Percentiles rank a stretch among this genome's conserved stretches.
Conservation (phyloP, 345 rosid genomes). For the Syzygium aqueum region DNA sequence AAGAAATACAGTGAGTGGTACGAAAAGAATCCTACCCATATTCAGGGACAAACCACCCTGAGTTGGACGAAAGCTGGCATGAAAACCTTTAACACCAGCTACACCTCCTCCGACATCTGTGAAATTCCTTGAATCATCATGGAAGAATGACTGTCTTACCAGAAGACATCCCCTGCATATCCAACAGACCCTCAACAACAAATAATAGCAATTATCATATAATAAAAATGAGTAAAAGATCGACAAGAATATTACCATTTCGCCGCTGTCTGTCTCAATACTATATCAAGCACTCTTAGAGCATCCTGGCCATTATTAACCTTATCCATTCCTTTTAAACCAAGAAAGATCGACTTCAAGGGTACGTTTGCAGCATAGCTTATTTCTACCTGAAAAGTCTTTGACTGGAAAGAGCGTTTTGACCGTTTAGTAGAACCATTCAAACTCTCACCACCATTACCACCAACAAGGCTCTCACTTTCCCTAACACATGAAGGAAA, state of each 20-base stretch:
- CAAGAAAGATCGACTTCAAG: constrained; percentile 35
- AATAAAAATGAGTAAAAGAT: background rate
- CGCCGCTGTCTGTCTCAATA: constrained; percentile 78
- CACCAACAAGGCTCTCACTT: constrained; percentile 15
- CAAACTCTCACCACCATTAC: constrained; percentile 20
- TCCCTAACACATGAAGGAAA: background rate
- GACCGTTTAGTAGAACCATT: constrained; percentile 35
- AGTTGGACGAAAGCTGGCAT: constrained; percentile 80
- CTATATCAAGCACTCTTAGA: constrained; percentile 69
- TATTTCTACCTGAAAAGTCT: constrained; percentile 44
- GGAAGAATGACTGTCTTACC: constrained; percentile 84
- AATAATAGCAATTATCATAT: background rate
- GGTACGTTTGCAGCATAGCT: constrained; percentile 56
- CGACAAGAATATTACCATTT: constrained; percentile 29
- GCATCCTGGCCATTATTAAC: constrained; percentile 52
- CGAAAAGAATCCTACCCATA: constrained; percentile 39
- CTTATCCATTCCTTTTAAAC: constrained; percentile 36
- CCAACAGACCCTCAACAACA: constrained; percentile 4
- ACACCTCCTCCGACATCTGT: constrained; percentile 68
- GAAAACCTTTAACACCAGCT: constrained; percentile 60
- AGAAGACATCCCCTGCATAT: constrained; percentile 70
- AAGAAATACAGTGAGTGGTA: background rate
- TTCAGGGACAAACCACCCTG: constrained; percentile 81
- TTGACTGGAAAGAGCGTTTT: constrained; percentile 44
- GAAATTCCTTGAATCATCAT: constrained; percentile 31